Evolutionary conservation across 805 yeast genomes (phyloP).

Genomic region (Ogataea chonburiensis): DNA sequence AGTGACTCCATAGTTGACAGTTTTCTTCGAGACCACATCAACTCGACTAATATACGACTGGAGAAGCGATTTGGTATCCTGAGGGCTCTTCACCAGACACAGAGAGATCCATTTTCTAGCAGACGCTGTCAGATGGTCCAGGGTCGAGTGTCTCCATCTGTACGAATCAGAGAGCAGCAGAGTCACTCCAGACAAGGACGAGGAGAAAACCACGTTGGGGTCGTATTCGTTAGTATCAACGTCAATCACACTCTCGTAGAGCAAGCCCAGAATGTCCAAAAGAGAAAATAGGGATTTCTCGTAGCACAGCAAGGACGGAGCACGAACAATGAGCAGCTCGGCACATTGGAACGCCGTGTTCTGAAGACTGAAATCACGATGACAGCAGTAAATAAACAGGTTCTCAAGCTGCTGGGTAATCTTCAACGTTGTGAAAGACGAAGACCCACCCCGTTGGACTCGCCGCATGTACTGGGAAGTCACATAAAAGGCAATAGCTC

Average conservation of each 20-base stretch:
- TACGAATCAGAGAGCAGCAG: slow-evolving; percentile 72
- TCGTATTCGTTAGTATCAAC: slow-evolving; percentile 82
- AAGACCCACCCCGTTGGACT: slow-evolving; percentile 52
- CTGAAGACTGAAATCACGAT: slow-evolving; percentile 72
- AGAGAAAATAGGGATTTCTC: slow-evolving; percentile 70
- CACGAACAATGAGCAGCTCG: slow-evolving; percentile 56
- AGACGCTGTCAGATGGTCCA: slow-evolving; percentile 53
- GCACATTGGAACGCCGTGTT: slow-evolving; percentile 78
- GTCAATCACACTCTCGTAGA: slow-evolving; percentile 79
- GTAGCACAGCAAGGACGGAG: slow-evolving; percentile 81
- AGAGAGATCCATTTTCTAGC: slow-evolving; percentile 68
- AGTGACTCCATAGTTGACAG: slow-evolving; percentile 75
- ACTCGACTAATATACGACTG: slow-evolving; percentile 65
- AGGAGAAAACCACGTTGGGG: slow-evolving; percentile 67
- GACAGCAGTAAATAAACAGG: slow-evolving; percentile 70
- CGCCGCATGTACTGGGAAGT: slow-evolving; percentile 54
- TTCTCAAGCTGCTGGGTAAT: slow-evolving; percentile 69
- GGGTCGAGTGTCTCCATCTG: slow-evolving; percentile 69
- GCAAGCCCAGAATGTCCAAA: slow-evolving; percentile 72
- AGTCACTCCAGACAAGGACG: slow-evolving; percentile 43
- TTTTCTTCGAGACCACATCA: slow-evolving; percentile 23
- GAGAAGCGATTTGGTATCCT: slow-evolving; percentile 75
- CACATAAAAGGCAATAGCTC: slow-evolving; percentile 59
- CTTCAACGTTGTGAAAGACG: slow-evolving; percentile 53
- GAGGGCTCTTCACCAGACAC: slow-evolving; percentile 56